These are phyloP conservation scores for Eucalyptus marginata DNA, from an alignment of 345 rosid species.

Conservation along the genomic window DNA sequence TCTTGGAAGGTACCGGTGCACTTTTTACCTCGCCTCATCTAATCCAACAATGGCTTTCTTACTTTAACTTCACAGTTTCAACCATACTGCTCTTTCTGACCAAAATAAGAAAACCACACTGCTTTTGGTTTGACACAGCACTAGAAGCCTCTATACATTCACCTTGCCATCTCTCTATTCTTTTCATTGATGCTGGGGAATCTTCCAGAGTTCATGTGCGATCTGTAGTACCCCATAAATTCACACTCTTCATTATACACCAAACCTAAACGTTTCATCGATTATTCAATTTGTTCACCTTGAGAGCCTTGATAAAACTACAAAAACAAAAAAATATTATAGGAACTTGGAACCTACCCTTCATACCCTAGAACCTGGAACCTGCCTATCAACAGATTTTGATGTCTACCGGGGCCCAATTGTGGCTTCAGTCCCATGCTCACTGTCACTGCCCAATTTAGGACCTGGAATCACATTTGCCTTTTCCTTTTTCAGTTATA, in stretches of 20 bases:
- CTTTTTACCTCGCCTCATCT: too few relatives aligned
- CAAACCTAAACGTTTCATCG: too few relatives aligned
- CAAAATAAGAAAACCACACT: background rate
- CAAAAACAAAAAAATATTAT: too few relatives aligned
- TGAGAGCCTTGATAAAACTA: too few relatives aligned
- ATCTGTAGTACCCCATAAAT: background rate
- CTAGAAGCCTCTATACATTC: background rate
- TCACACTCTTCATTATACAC: too few relatives aligned
- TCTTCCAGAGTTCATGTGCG: background rate
- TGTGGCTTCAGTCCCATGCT: background rate
- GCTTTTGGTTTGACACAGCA: background rate
- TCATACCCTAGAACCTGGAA: background rate
- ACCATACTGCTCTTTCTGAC: background rate
- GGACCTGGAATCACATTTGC: background rate
- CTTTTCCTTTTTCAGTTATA: background rate
- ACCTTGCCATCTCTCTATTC: background rate
- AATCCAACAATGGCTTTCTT: too few relatives aligned
- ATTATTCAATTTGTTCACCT: too few relatives aligned
- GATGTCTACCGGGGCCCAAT: background rate
- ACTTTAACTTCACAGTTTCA: background rate
- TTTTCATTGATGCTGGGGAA: background rate
- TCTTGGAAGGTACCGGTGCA: too few relatives aligned
- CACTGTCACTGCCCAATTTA: background rate
- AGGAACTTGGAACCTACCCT: background rate
- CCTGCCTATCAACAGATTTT: background rate